Evolutionary conservation across 1,284 basidiomycete genomes (phyloP).

Genomic region (Takashimella koratensis): DNA sequence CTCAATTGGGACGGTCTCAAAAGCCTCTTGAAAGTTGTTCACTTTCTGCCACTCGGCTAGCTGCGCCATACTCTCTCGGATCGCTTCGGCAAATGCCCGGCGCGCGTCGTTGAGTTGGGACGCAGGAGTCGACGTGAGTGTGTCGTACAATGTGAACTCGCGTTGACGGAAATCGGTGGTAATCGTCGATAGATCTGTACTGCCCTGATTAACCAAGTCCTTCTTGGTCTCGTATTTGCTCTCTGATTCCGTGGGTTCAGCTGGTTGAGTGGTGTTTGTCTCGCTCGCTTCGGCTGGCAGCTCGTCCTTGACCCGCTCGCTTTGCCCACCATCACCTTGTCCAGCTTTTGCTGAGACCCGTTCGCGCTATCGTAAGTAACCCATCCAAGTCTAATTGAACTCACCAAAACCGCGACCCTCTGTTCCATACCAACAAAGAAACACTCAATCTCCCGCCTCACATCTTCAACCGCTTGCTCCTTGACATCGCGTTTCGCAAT

Average conservation of each 20-base stretch:
- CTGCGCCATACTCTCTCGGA: conserved; percentile 55
- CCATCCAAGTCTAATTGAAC: neutral
- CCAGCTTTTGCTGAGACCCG: neutral
- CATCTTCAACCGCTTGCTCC: neutral
- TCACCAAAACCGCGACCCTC: conserved; percentile 10
- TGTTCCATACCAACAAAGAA: conserved; percentile 9
- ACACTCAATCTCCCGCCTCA: conserved; percentile 6
- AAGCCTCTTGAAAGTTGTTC: conserved; percentile 45
- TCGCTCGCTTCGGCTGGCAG: too few relatives aligned
- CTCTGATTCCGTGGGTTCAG: neutral
- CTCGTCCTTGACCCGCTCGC: too few relatives aligned
- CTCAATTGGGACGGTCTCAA: conserved; percentile 23
- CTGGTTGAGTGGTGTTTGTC: too few relatives aligned
- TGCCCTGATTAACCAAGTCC: too few relatives aligned
- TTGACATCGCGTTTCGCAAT: conserved; percentile 7
- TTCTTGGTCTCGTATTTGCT: neutral
- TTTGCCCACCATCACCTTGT: too few relatives aligned
- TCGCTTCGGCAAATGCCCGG: conserved; percentile 56
- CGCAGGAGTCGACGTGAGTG: conserved; percentile 54
- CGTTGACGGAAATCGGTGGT: conserved; percentile 58
- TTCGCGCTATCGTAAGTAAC: neutral
- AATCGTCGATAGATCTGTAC: conserved; percentile 51
- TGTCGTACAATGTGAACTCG: conserved; percentile 59
- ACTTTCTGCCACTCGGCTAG: conserved; percentile 63
- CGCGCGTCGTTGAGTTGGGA: conserved; percentile 61